A percentile compares a stretch with the other conserved stretches of the same genome.
These are phyloP conservation scores for Solanum piurae DNA, from an alignment of 257 asterid genomes.

Conservation along the genomic window DNA sequence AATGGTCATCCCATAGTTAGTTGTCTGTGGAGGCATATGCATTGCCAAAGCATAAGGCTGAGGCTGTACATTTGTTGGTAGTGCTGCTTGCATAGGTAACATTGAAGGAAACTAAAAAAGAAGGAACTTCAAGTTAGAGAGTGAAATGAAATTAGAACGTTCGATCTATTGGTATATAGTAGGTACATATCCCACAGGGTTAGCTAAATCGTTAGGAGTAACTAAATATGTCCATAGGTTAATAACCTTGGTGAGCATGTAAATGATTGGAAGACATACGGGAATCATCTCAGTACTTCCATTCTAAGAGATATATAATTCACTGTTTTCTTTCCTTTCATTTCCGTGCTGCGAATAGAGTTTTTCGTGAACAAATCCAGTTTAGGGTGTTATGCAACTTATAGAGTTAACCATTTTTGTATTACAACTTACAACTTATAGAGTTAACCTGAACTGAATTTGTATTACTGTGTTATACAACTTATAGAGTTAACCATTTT, in stretches of 20 bases:
- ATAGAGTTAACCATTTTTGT: too few species aligned
- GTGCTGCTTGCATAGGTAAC: slow-evolving; percentile 43
- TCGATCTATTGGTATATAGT: background rate
- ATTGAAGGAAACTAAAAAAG: slow-evolving; percentile 45
- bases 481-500: background rate
- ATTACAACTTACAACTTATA: too few species aligned
- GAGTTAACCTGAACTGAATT: background rate
- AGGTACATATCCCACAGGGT: background rate
- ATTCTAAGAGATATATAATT: background rate
- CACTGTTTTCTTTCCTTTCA: background rate
- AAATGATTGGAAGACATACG: background rate
- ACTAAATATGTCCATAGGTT: background rate
- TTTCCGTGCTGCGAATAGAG: background rate
- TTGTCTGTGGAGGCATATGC: slow-evolving; percentile 10
- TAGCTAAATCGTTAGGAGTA: background rate
- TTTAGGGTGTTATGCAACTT: too few species aligned
- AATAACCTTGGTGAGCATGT: background rate
- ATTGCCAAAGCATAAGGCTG: slow-evolving; percentile 27
- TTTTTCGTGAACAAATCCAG: too few species aligned
- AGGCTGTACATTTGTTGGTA: slow-evolving; percentile 23
- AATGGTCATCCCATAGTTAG: slow-evolving; percentile 34
- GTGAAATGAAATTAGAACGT: background rate
- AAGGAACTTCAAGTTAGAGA: background rate
- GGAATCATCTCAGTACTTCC: background rate
- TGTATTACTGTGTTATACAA: background rate